These are phyloP conservation scores for Alternaria brassicae DNA, from an alignment of 2,329 filamentous ascomycete genomes.

Conservation along the genomic window DNA sequence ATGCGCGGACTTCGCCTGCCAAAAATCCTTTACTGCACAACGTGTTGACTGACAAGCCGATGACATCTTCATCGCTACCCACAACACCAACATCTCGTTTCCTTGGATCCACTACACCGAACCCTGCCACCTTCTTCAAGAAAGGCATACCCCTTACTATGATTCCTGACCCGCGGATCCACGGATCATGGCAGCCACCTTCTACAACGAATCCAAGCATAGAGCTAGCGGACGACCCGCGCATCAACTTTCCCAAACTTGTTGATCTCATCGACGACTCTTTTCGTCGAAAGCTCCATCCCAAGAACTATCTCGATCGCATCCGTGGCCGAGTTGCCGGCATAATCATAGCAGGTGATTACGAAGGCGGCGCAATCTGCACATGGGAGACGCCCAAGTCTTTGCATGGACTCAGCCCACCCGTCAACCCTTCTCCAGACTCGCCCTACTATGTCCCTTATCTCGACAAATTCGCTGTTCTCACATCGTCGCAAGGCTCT, in stretches of 20 bases:
- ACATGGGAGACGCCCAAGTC: conserved; percentile 86
- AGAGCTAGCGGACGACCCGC: conserved; percentile 73
- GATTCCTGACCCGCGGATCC: conserved; percentile 71
- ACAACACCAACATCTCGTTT: conserved; percentile 49
- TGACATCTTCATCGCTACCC: conserved; percentile 89
- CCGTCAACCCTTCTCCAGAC: conserved; percentile 39
- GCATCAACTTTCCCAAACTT: conserved; percentile 82
- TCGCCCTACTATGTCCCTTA: conserved; percentile 76
- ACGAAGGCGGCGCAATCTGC: conserved; percentile 92
- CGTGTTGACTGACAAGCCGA: conserved; percentile 90
- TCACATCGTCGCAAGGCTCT: conserved; percentile 85
- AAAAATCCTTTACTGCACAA: conserved; percentile 94
- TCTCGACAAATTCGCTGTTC: conserved; percentile 95
- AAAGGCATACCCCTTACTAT: conserved; percentile 88
- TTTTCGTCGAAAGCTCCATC: conserved; percentile 83
- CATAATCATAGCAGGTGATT: conserved; percentile 92
- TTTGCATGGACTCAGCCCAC: conserved; percentile 47
- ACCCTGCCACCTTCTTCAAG: conserved; percentile 82
- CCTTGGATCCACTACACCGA: conserved; percentile 46
- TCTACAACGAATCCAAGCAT: conserved; percentile 66
- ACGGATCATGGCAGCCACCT: conserved; percentile 71
- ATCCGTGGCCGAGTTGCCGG: conserved; percentile 83
- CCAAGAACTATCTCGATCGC: conserved; percentile 81
- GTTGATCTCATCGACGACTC: conserved; percentile 92
- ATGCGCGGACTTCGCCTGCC: conserved; percentile 65